Percentiles rank a stretch among this genome's conserved stretches.
These are phyloP conservation scores for Mortierella alpina DNA, from an alignment of 192 early-diverging fungal species.

Conservation along the genomic window DNA sequence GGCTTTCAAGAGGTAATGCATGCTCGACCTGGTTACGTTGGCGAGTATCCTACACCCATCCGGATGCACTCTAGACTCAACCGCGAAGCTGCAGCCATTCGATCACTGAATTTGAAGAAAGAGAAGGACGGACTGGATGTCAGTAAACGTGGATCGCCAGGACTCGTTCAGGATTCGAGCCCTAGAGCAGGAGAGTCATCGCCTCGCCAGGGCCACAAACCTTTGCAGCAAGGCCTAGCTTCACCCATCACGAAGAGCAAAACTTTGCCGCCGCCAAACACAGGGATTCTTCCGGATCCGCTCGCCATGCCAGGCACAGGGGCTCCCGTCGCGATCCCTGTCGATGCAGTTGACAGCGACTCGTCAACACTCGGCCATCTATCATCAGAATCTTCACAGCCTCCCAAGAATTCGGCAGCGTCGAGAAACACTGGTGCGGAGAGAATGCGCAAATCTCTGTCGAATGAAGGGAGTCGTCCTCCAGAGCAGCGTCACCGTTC, in stretches of 20 bases:
- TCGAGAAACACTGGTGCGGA: background rate
- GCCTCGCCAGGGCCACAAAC: background rate
- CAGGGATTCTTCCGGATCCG: slow-evolving; percentile 2
- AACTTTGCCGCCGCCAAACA: slow-evolving; percentile 12
- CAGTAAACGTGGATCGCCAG: background rate
- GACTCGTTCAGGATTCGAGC: background rate
- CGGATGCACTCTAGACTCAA: slow-evolving; percentile 34
- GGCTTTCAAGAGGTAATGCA: slow-evolving; percentile 10
- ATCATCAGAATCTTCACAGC: no score
- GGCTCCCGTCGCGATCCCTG: background rate
- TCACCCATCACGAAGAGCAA: background rate
- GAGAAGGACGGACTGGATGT: background rate
- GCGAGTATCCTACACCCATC: slow-evolving; percentile 35
- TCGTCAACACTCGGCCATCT: no score
- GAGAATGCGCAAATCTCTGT: background rate
- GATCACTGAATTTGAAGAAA: background rate
- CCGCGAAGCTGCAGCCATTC: slow-evolving; percentile 8
- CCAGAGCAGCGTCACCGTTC: background rate
- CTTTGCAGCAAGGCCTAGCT: no score
- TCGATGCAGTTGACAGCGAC: background rate
- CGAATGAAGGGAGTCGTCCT: background rate
- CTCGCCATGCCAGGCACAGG: background rate
- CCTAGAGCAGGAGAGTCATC: background rate
- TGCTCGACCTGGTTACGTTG: slow-evolving; percentile 35
- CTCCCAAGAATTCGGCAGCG: background rate